These are phyloP conservation scores for Populus davidiana DNA, from an alignment of 345 rosid species.

Conservation along the genomic window DNA sequence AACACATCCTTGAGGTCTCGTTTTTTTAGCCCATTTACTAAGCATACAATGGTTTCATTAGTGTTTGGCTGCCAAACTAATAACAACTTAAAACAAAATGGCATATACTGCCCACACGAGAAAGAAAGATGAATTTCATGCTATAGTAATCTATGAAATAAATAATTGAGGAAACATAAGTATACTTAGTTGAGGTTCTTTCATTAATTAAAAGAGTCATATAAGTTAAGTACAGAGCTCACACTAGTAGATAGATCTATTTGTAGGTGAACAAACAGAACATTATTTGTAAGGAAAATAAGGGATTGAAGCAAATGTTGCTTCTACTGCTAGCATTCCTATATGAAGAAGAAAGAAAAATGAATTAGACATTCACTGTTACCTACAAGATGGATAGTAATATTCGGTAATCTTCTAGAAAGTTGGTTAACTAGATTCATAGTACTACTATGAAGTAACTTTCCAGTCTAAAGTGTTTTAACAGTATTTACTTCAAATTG, in stretches of 20 bases:
- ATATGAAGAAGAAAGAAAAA: conserved; percentile 7
- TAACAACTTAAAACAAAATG: neutral
- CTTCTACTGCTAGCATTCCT: conserved; percentile 98
- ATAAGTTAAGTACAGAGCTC: neutral
- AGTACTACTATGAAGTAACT: neutral
- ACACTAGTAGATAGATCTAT: neutral
- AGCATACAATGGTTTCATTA: neutral
- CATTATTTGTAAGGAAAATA: neutral
- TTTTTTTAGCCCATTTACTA: neutral
- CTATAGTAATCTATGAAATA: neutral
- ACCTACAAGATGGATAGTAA: neutral
- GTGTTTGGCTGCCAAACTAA: neutral
- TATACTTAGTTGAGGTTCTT: neutral
- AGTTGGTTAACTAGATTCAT: neutral
- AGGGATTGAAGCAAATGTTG: conserved; percentile 48
- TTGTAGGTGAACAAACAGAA: neutral
- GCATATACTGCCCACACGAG: neutral
- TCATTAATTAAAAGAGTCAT: neutral
- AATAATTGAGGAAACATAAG: neutral
- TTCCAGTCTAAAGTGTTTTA: neutral
- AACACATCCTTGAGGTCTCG: neutral
- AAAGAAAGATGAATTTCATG: neutral
- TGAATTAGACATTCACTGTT: neutral
- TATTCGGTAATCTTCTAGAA: neutral
- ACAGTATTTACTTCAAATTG: conserved; percentile 36